These are phyloP conservation scores for Chaetomiaceae sp. DNA, from an alignment of 2,329 filamentous ascomycete genomes.

Conservation along the genomic window DNA sequence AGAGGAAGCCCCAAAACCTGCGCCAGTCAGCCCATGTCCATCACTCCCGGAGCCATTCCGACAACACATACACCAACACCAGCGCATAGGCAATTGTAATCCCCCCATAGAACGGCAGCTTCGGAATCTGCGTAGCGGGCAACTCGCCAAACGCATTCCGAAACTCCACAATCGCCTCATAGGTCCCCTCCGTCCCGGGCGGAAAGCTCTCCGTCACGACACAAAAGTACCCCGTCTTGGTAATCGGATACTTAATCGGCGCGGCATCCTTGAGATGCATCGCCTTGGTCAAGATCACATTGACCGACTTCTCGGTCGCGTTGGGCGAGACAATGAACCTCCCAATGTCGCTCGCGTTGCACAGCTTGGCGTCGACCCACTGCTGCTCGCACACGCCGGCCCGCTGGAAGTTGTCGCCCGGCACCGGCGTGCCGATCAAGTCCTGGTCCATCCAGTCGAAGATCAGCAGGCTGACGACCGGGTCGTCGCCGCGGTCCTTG, in stretches of 20 bases:
- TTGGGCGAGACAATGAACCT: slow-evolving; percentile 77
- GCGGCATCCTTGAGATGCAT: slow-evolving; percentile 72
- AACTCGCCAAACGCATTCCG: slow-evolving; percentile 95
- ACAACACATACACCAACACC: slow-evolving; percentile 56
- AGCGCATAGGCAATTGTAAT: slow-evolving; percentile 91
- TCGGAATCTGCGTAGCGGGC: slow-evolving; percentile 90
- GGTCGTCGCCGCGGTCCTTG: slow-evolving; percentile 57
- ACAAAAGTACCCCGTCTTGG: slow-evolving; percentile 94
- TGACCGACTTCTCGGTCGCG: slow-evolving; percentile 63
- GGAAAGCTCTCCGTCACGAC: slow-evolving; percentile 68
- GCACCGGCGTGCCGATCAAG: slow-evolving; percentile 64
- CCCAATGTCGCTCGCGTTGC: slow-evolving; percentile 71
- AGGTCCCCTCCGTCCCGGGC: slow-evolving; percentile 33
- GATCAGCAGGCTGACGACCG: slow-evolving; percentile 75
- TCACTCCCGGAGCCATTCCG: neutral
- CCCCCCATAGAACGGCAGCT: slow-evolving; percentile 93
- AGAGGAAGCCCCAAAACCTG: slow-evolving; percentile 88
- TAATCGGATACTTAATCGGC: slow-evolving; percentile 74
- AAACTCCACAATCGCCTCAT: slow-evolving; percentile 80
- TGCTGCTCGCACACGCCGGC: slow-evolving; percentile 66
- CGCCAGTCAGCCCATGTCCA: slow-evolving; percentile 21
- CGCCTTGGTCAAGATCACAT: slow-evolving; percentile 69
- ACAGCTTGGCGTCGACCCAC: slow-evolving; percentile 62
- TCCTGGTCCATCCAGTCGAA: slow-evolving; percentile 90
- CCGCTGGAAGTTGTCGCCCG: slow-evolving; percentile 45